Percentiles rank a stretch among this genome's conserved stretches.
Evolutionary conservation across 2,329 filamentous ascomycete genomes (phyloP).

Genomic region (Rhynchosporium secalis): DNA sequence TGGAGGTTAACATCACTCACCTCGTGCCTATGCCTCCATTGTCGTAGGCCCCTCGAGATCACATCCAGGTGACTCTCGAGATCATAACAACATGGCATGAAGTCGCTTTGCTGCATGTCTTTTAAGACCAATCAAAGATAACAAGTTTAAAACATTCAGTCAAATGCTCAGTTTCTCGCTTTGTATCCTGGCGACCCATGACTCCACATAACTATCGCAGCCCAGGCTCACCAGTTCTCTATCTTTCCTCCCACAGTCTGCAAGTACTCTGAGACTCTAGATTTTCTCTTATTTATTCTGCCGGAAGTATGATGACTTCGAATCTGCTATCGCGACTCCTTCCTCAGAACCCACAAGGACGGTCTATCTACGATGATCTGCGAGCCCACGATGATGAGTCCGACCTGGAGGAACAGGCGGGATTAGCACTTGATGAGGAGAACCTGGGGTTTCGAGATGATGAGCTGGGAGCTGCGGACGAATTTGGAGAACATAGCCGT

Average conservation of each 20-base stretch:
- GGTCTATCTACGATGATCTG: constrained; percentile 42
- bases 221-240: neutral
- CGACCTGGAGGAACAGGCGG: constrained; percentile 39
- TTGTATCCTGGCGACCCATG: constrained; percentile 22
- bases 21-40: constrained; percentile 21
- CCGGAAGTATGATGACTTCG: constrained; percentile 38
- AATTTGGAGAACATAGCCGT: constrained; percentile 37
- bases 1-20: constrained; percentile 18
- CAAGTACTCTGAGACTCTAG: neutral
- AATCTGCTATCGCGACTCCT: constrained; percentile 40
- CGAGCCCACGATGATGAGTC: constrained; percentile 38
- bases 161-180: constrained; percentile 29
- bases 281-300: neutral
- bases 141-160: neutral
- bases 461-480: constrained; percentile 37
- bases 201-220: constrained; percentile 22
- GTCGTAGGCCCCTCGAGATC: constrained; percentile 7
- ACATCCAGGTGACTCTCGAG: constrained; percentile 26
- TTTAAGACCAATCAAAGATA: constrained; percentile 1
- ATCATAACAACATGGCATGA: constrained; percentile 31
- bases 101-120: constrained; percentile 1
- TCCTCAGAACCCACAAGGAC: constrained; percentile 35
- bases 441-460: constrained; percentile 40
- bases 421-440: constrained; percentile 40
- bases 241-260: constrained; percentile 8